phyloP scores from a whole-genome alignment of 768 basidiomycete species.

The Trichaptum fuscoviolaceum region DNA sequence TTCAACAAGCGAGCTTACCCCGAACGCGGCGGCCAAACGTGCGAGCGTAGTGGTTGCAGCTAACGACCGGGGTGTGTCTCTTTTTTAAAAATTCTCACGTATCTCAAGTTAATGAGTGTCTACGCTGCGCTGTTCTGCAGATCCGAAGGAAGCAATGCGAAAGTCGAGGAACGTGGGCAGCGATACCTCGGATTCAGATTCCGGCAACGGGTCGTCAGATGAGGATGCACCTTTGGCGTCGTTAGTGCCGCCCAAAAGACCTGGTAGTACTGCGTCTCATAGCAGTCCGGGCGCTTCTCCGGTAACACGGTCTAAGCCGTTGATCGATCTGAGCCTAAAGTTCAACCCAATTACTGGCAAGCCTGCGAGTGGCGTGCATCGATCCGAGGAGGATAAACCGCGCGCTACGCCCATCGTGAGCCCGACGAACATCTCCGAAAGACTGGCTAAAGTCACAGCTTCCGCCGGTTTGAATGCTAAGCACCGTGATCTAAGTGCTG shows the following conservation, averaged over 20 bases:
- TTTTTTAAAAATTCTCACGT: constrained; percentile 1
- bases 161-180: constrained; percentile 9
- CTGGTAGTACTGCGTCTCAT: constrained; percentile 33
- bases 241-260: constrained; percentile 56
- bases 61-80: constrained; percentile 11
- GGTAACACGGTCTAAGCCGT: neutral
- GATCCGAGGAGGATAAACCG: constrained; percentile 4
- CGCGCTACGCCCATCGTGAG: neutral
- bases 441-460: neutral
- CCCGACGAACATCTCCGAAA: constrained; percentile 10
- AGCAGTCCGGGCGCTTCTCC: constrained; percentile 5
- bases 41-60: constrained; percentile 31
- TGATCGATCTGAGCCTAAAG: neutral
- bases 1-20: constrained; percentile 54
- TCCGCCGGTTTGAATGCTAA: neutral
- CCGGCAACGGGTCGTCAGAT: constrained; percentile 32
- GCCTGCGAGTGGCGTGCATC: neutral
- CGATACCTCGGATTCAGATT: constrained; percentile 24
- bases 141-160: neutral
- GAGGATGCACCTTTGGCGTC: constrained; percentile 62
- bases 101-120: constrained; percentile 6
- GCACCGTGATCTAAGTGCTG: neutral
- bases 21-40: constrained; percentile 44
- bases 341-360: constrained; percentile 1
- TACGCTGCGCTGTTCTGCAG: neutral